Conservation (phyloP, 2,329 filamentous ascomycete genomes). For the Aspergillus hortae region DNA sequence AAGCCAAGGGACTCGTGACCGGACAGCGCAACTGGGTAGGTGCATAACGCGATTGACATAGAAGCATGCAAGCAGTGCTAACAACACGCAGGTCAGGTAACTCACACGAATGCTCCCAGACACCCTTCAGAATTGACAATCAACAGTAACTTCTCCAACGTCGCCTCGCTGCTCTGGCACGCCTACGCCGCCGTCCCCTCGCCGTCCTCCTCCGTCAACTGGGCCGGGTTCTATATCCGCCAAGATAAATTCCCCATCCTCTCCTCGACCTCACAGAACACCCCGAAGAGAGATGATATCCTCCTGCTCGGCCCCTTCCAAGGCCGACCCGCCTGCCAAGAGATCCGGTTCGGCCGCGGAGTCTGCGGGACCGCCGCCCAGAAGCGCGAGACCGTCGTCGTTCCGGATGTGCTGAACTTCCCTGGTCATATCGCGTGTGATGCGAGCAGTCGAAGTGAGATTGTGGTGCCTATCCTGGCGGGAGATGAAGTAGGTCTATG, state of each 20-base stretch:
- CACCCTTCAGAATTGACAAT: not conserved
- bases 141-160: constrained; percentile 44
- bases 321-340: constrained; percentile 48
- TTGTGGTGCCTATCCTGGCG: constrained; percentile 47
- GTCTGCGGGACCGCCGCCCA: constrained; percentile 46
- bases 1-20: constrained; percentile 36
- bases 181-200: constrained; percentile 42
- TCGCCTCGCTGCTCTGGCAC: constrained; percentile 49
- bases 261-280: constrained; percentile 15
- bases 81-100: constrained; percentile 30
- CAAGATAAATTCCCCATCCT: constrained; percentile 39
- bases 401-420: constrained; percentile 43
- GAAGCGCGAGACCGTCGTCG: constrained; percentile 37
- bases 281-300: constrained; percentile 17
- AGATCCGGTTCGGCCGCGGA: constrained; percentile 43
- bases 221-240: constrained; percentile 48
- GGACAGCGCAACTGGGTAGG: constrained; percentile 48
- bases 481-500: constrained; percentile 33
- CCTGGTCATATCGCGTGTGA: constrained; percentile 51
- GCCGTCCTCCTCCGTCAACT: constrained; percentile 45
- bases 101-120: not conserved
- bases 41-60: not conserved
- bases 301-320: constrained; percentile 48
- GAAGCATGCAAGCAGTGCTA: not conserved
- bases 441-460: constrained; percentile 47